These are phyloP conservation scores for Ilex aquifolium DNA, from an alignment of 257 asterid species.

Conservation along the genomic window DNA sequence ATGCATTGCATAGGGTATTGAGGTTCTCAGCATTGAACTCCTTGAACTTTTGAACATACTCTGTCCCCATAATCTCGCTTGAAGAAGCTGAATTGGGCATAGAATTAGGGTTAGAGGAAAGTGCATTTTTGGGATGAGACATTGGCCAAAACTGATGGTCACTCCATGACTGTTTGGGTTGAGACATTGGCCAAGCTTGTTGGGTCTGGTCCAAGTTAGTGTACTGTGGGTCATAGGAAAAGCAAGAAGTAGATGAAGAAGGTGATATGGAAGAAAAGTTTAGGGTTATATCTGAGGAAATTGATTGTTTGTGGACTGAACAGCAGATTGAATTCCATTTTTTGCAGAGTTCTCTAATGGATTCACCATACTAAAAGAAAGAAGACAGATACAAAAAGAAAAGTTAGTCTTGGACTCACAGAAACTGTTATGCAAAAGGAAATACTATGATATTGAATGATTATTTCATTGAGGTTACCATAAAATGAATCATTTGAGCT, in stretches of 20 bases:
- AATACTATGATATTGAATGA: neutral
- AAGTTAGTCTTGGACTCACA: neutral
- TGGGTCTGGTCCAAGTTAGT: constrained; percentile 21
- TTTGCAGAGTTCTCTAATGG: constrained; percentile 32
- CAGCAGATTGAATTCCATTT: constrained; percentile 62
- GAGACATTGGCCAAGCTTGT: constrained; percentile 1
- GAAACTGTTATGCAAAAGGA: neutral
- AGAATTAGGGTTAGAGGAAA: constrained; percentile 38
- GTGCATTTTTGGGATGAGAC: neutral
- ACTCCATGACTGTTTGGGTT: constrained; percentile 13
- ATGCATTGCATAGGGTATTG: neutral
- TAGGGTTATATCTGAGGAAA: constrained; percentile 30
- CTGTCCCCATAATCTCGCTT: constrained; percentile 51
- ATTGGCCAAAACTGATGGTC: neutral
- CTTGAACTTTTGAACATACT: constrained; percentile 42
- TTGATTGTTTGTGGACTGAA: constrained; percentile 38
- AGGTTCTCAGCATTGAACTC: constrained; percentile 26
- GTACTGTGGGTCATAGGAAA: constrained; percentile 34
- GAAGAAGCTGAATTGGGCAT: constrained; percentile 43
- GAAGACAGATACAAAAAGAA: constrained; percentile 9
- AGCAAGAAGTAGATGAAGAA: constrained; percentile 43
- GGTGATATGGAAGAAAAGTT: constrained; percentile 44
- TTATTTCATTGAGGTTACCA: too few species aligned
- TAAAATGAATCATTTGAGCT: too few species aligned
- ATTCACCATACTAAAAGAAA: constrained; percentile 30